Evolutionary conservation across 2,329 filamentous ascomycete species (phyloP), one percentile per base, ranked within the genome.

Genomic region (Xylaria sp.): DNA sequence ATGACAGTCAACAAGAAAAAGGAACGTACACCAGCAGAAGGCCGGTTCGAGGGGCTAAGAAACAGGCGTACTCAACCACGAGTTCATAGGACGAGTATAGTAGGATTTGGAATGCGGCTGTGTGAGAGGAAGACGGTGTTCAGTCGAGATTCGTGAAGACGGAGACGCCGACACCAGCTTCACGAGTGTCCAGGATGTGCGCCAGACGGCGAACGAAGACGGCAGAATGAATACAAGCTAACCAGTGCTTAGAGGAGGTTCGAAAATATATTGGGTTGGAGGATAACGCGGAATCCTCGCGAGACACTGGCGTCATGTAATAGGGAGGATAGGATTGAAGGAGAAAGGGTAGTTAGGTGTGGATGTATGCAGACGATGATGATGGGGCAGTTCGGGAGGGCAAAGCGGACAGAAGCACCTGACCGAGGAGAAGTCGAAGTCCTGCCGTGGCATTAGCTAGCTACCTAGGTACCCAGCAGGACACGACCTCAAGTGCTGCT

Each of bases 381-480:
- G 38, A 29, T 29, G 17, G 48, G 8, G 26, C 39, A 52, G 22
- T 44, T 58, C 39, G 20, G 16, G 42, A 50, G 21, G 48, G n/a
- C 40, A 40, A 54, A 50, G 48, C 51, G 41, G n/a, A 34, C n/a
- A n/a, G 38, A 17, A 39, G 6, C 7, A 39, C 8, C 6, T 16
- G 40, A 19, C 9, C 9, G n/a, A 22, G 13, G 21, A 40, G 58
- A 60, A 60, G 55, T 39, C 39, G 47, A 47, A 47, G 16, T 52
- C 54, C 49, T 45, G 24, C 41, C 44, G 18, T n/a, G n/a, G n/a
- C n/a, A n/a, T n/a, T n/a, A n/a, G n/a, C n/a, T n/a, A n/a, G n/a
- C n/a, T n/a, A n/a, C n/a, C n/a, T n/a, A n/a, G n/a, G n/a, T n/a
- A n/a, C n/a, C n/a, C n/a, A n/a, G n/a, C n/a, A n/a, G n/a, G n/a